Evolutionary conservation across 176 grass and related monocot species (phyloP).

Genomic region (Puya raimondii): DNA sequence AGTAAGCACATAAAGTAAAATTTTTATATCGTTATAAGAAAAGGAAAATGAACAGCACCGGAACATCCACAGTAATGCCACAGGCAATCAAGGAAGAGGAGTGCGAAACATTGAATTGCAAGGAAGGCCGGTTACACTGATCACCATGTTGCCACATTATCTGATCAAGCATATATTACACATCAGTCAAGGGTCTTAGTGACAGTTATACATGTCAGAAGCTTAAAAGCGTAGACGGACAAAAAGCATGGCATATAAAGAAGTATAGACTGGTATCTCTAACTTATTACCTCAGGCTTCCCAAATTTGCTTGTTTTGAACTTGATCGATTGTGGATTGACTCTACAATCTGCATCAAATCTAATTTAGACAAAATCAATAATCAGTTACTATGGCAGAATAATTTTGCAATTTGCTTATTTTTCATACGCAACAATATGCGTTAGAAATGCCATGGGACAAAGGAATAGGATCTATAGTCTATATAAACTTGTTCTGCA

Average conservation of each 20-base stretch:
- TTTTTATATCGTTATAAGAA: neutral
- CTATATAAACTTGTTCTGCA: too few species aligned
- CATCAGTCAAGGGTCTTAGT: neutral
- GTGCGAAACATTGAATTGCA: constrained; percentile 92
- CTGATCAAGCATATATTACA: constrained; percentile 33
- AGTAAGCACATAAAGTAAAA: constrained; percentile 9
- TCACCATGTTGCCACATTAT: constrained; percentile 43
- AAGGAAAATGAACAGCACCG: constrained; percentile 39
- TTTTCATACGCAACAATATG: constrained; percentile 8
- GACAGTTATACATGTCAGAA: neutral
- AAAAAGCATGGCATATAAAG: neutral
- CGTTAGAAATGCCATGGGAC: neutral
- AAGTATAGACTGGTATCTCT: neutral
- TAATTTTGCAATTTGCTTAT: constrained; percentile 1
- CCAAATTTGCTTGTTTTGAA: constrained; percentile 88
- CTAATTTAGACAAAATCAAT: constrained; percentile 58
- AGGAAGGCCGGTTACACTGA: constrained; percentile 32
- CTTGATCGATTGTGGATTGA: constrained; percentile 71
- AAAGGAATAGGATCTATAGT: too few species aligned
- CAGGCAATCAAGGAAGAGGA: constrained; percentile 88
- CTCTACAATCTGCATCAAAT: constrained; percentile 61
- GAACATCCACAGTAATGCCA: constrained; percentile 48
- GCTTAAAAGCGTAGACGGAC: neutral
- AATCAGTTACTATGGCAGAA: constrained; percentile 17
- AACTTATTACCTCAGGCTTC: constrained; percentile 76